Conservation (phyloP, 148 eudicot species). For the Fagopyrum esculentum region DNA sequence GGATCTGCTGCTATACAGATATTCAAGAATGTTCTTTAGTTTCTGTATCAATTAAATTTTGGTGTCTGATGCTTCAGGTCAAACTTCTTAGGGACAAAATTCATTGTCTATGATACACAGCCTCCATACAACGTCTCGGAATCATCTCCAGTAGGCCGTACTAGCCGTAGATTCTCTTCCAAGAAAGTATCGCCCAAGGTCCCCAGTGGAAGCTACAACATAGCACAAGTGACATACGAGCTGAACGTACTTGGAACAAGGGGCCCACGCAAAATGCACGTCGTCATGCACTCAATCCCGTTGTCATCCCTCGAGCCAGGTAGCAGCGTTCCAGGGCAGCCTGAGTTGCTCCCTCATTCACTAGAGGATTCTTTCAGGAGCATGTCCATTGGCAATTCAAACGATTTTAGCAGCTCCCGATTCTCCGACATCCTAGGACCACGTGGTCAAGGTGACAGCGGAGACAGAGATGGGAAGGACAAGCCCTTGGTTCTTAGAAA, state of each 20-base stretch:
- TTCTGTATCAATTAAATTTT: not conserved
- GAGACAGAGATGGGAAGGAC: conserved; percentile 11
- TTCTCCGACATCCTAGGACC: conserved; percentile 31
- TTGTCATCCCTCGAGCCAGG: conserved; percentile 62
- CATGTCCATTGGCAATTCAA: conserved; percentile 25
- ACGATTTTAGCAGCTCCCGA: conserved; percentile 40
- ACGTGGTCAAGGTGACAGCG: conserved; percentile 20
- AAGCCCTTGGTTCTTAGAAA: conserved; percentile 34
- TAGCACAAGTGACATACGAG: conserved; percentile 74
- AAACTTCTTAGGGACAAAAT: conserved; percentile 84
- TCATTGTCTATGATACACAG: conserved; percentile 73
- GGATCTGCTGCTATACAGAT: not conserved
- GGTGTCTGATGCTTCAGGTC: conserved; percentile 38
- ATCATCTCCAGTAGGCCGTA: conserved; percentile 38
- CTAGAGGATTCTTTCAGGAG: conserved; percentile 77
- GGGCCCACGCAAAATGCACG: conserved; percentile 85
- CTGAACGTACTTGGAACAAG: conserved; percentile 83
- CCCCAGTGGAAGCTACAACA: conserved; percentile 51
- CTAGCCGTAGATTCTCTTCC: conserved; percentile 72
- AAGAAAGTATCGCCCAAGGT: conserved; percentile 80
- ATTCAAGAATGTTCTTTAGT: not conserved
- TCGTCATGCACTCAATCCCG: conserved; percentile 69
- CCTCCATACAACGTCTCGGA: conserved; percentile 47
- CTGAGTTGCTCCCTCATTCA: conserved; percentile 36
- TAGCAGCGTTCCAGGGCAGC: conserved; percentile 68